phyloP scores from a whole-genome alignment of 495 filamentous ascomycete species.

The Aspergillus nanangensis region DNA sequence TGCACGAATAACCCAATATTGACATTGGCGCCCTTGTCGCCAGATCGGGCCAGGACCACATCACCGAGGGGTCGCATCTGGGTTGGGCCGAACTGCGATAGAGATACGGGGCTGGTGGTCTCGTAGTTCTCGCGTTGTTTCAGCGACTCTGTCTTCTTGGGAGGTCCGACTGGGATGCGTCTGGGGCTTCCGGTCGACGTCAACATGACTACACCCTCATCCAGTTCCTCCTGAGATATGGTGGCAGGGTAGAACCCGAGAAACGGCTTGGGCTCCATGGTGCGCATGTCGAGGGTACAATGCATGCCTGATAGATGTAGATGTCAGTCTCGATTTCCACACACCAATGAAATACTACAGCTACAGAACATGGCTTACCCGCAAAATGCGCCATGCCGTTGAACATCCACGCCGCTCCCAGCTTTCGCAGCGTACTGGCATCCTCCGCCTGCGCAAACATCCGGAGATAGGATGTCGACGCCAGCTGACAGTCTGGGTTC shows the following conservation, averaged over 20 bases:
- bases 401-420: not conserved
- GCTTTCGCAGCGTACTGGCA: not conserved
- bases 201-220: not conserved
- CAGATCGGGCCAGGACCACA: conserved; percentile 24
- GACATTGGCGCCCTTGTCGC: conserved; percentile 24
- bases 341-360: too few species aligned
- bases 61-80: conserved; percentile 11
- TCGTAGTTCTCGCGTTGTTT: conserved; percentile 4
- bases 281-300: conserved; percentile 10
- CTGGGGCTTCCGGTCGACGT: not conserved
- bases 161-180: not conserved
- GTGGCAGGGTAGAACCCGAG: conserved; percentile 14
- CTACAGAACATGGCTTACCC: too few species aligned
- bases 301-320: not conserved
- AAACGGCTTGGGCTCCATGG: conserved; percentile 13
- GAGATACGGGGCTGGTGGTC: not conserved
- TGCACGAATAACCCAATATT: conserved; percentile 27
- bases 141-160: not conserved
- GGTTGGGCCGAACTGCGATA: conserved; percentile 11
- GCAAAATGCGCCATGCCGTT: not conserved
- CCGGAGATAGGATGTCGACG: not conserved
- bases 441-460: not conserved
- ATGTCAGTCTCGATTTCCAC: not conserved
- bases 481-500: not conserved
- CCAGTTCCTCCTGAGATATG: conserved; percentile 9